Base-by-base conservation (phyloP, 1,139 yeast genomes). In the Geotrichum macrosporum region DNA sequence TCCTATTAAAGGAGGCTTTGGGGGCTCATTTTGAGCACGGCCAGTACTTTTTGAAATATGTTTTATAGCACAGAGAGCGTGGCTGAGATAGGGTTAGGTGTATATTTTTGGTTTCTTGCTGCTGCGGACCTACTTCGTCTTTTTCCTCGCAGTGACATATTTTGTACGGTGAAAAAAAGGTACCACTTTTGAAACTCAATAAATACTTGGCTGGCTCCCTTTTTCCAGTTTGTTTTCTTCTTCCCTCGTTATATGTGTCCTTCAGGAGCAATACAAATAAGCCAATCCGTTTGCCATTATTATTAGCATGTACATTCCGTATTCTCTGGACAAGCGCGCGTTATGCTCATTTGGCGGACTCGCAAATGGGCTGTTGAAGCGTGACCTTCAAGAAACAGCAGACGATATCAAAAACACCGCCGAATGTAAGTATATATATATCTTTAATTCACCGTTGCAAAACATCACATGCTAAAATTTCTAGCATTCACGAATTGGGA, bases 401-500 rank as follows among this genome's bases (percentile, higher is more conserved):
- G 33, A 27, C n/a, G 44, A 45, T 13, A 4, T 45, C 18, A 24
- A 30, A 10, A n/a, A 21, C 5, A 44, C 48, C 2, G 37, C 44
- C 12, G 27, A 24, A 3, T 44, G 48, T 44, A 44, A 33, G 48
- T 39, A 21, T 13, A 6, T 18, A 41, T 41, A n/a, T n/a, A n/a
- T n/a, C n/a, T n/a, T n/a, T n/a, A n/a, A n/a, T n/a, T n/a, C n/a
- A n/a, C n/a, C n/a, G n/a, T n/a, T n/a, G n/a, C n/a, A n/a, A n/a
- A n/a, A n/a, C 12, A 16, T 31, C 22, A 5, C 16, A 22, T 16
- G 22, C 20, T 19, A 38, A 41, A 21, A 9, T 36, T 5, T 26
- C 15, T 39, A 43, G 60, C 86, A 2, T 82, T 83, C 69, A 76
- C 70, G 57, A 59, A 66, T 39, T 85, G 94, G 94, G 78, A 81